Evolutionary conservation across 768 basidiomycete species (phyloP).

Genomic region (Russula brevipes): DNA sequence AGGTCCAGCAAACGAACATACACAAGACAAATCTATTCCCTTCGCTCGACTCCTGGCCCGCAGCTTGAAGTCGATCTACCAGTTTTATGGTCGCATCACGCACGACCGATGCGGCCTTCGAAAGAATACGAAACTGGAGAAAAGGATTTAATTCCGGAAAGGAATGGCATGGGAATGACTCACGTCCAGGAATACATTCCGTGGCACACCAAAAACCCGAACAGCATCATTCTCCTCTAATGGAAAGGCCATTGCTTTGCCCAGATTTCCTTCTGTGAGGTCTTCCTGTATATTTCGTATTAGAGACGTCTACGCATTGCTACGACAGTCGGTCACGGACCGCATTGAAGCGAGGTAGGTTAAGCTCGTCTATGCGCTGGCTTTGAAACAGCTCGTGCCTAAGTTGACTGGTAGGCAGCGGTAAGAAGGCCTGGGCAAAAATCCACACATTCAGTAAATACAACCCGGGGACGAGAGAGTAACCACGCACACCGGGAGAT

Average conservation of each 20-base stretch:
- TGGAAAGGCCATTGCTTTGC: constrained; percentile 23
- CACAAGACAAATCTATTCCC: constrained; percentile 60
- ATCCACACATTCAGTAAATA: neutral
- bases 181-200: constrained; percentile 20
- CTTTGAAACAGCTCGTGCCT: constrained; percentile 40
- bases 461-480: neutral
- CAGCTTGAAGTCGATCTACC: constrained; percentile 47
- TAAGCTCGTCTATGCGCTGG: constrained; percentile 34
- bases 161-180: neutral
- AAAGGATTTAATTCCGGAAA: neutral
- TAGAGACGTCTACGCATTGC: neutral
- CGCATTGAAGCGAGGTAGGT: constrained; percentile 41
- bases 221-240: constrained; percentile 22
- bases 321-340: constrained; percentile 31
- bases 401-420: constrained; percentile 38
- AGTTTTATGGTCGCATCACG: constrained; percentile 60
- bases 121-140: constrained; percentile 60
- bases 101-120: constrained; percentile 66
- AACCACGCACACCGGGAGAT: constrained; percentile 18
- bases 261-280: constrained; percentile 11
- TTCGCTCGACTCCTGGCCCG: constrained; percentile 44
- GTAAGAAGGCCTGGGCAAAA: constrained; percentile 38
- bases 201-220: constrained; percentile 18
- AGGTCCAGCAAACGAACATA: constrained; percentile 34
- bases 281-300: constrained; percentile 4